These are phyloP conservation scores for Onygena corvina DNA, from an alignment of 2,329 filamentous ascomycete genomes.

Conservation along the genomic window DNA sequence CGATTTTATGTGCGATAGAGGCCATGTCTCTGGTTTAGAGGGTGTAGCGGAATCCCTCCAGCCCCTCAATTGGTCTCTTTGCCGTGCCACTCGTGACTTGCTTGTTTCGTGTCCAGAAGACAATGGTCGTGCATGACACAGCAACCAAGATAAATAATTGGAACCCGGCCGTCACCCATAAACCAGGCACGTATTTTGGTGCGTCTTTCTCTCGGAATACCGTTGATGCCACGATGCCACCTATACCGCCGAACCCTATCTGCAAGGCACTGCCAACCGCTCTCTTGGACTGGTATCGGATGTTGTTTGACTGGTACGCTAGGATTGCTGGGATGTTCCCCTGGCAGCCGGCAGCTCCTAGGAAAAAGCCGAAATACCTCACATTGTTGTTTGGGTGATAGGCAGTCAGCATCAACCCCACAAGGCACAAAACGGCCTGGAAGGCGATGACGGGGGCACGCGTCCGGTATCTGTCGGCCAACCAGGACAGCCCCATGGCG, in stretches of 20 bases:
- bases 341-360: slow-evolving; percentile 22
- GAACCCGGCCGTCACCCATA: slow-evolving; percentile 10
- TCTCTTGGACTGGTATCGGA: slow-evolving; percentile 62
- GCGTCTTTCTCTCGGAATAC: slow-evolving; percentile 44
- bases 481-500: slow-evolving; percentile 19
- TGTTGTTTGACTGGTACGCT: slow-evolving; percentile 26
- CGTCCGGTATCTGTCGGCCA: slow-evolving; percentile 21
- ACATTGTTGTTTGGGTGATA: slow-evolving; percentile 17
- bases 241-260: slow-evolving; percentile 60
- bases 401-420: slow-evolving; percentile 22
- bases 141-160: slow-evolving; percentile 11
- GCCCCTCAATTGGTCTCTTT: slow-evolving; percentile 12
- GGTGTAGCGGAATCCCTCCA: slow-evolving; percentile 14
- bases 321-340: slow-evolving; percentile 24
- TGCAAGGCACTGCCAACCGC: slow-evolving; percentile 61
- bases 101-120: slow-evolving; percentile 12
- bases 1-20: not conserved
- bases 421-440: slow-evolving; percentile 20
- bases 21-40: slow-evolving; percentile 4
- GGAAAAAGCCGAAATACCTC: slow-evolving; percentile 23
- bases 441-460: slow-evolving; percentile 21
- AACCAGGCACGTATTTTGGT: slow-evolving; percentile 15
- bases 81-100: slow-evolving; percentile 10
- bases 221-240: slow-evolving; percentile 57
- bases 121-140: slow-evolving; percentile 1